phyloP scores from a whole-genome alignment of 352 stramenopile genomes.

The Phytophthora nicotianae region DNA sequence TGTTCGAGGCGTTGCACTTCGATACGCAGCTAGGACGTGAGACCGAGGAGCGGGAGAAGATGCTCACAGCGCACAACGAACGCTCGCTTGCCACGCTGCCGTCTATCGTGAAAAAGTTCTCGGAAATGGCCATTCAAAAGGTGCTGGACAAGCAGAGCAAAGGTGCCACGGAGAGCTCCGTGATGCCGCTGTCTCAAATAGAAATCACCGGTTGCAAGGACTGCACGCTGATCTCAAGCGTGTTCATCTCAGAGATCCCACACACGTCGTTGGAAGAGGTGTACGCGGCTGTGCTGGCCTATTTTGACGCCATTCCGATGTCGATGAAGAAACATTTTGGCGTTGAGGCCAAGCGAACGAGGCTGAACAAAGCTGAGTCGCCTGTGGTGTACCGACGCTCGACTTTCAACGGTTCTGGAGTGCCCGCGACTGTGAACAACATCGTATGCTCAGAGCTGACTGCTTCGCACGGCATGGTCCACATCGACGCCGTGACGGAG shows the following conservation, averaged over 20 bases:
- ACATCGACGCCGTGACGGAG: slow-evolving; percentile 33
- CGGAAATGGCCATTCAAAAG: slow-evolving; percentile 29
- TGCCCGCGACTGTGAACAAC: slow-evolving; percentile 32
- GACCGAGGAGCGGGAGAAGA: slow-evolving; percentile 17
- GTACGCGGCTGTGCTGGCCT: slow-evolving; percentile 27
- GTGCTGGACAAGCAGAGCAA: slow-evolving; percentile 8
- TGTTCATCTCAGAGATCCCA: slow-evolving; percentile 45
- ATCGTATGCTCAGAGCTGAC: slow-evolving; percentile 29
- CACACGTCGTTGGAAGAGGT: slow-evolving; percentile 34
- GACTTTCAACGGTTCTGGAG: slow-evolving; percentile 22
- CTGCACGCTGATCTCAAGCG: slow-evolving; percentile 38
- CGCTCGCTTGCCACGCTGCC: slow-evolving; percentile 29
- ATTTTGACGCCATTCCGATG: slow-evolving; percentile 31
- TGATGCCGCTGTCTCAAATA: slow-evolving; percentile 36
- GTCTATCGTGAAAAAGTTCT: slow-evolving; percentile 32
- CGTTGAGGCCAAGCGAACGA: slow-evolving; percentile 18
- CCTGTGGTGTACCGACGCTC: slow-evolving; percentile 28
- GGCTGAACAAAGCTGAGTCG: slow-evolving; percentile 23
- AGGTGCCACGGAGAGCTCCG: slow-evolving; percentile 4
- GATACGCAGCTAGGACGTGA: slow-evolving; percentile 28
- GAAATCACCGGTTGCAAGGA: slow-evolving; percentile 36
- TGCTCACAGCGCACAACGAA: slow-evolving; percentile 31
- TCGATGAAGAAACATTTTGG: slow-evolving; percentile 39
- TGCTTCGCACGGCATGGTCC: slow-evolving; percentile 27
- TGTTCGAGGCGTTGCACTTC: slow-evolving; percentile 42